Evolutionary conservation across 2,329 filamentous ascomycete species (phyloP).

Genomic region (Ophiosphaerella korrae): DNA sequence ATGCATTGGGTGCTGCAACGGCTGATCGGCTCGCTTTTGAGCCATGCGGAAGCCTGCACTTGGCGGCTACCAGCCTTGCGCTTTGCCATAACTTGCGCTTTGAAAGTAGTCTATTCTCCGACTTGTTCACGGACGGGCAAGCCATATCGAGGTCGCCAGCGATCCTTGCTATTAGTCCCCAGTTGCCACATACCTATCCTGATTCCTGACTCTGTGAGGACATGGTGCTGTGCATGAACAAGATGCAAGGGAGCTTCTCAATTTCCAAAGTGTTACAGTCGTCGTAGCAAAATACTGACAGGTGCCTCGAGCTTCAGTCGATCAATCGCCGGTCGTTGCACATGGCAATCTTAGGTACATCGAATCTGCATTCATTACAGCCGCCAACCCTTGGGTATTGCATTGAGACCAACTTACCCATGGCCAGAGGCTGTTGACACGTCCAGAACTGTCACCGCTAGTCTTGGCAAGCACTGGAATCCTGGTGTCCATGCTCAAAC

Average conservation of each 20-base stretch:
- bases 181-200: too few relatives aligned
- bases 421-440: slow-evolving; percentile 2
- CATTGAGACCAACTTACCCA: slow-evolving; percentile 5
- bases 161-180: neutral
- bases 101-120: neutral
- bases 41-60: slow-evolving; percentile 9
- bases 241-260: neutral
- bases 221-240: slow-evolving; percentile 7
- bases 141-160: neutral
- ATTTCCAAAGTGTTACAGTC: neutral
- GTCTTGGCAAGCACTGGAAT: too few relatives aligned
- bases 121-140: too few relatives aligned
- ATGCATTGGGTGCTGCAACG: slow-evolving; percentile 26
- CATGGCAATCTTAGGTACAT: slow-evolving; percentile 8
- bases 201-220: neutral
- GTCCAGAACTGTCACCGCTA: slow-evolving; percentile 8
- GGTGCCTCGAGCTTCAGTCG: neutral
- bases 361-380: neutral
- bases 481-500: neutral
- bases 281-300: slow-evolving; percentile 4
- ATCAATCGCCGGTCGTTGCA: slow-evolving; percentile 2
- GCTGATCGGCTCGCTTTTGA: slow-evolving; percentile 25
- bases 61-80: slow-evolving; percentile 7
- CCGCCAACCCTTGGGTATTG: neutral
- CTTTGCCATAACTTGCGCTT: neutral